Evolutionary conservation across 164 flowering plant species (phyloP), one percentile per base, ranked within the genome.

Genomic region (Litsea cubeba): DNA sequence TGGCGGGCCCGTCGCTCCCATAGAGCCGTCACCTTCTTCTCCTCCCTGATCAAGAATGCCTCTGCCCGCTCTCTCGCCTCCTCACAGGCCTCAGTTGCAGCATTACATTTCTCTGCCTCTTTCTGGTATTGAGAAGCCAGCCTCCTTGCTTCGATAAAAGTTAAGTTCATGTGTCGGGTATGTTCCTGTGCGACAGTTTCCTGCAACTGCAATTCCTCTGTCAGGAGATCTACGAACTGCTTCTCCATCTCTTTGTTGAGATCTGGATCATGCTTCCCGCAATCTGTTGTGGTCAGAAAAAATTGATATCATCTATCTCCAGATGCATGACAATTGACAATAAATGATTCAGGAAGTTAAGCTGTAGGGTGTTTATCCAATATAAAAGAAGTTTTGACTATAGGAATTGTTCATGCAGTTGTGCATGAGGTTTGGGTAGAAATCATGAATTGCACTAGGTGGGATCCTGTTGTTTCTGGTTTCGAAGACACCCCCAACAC

Each of bases 81-180:
- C 81, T 94, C 97, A 46, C 98, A 94, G 12, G 87, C 90, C 82
- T 94, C 93, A 2, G 94, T 94, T 54, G 98, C 96, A n/a, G 91
- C 78, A 73, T 85, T 92, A 85, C 98, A 94, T 68, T 94, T 94
- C 76, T 94, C 97, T 4, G 91, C 92, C 80, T 94, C 98, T 73
- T 68, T 84, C 69, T 90, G 96, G 84, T 90, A 94, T 76, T 84
- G 90, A n/a, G 88, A 83, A 77, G 91, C 98, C 25, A 88, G 80
- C 74, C 90, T 86, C 81, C 87, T 88, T 3, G 97, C 98, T 78
- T 90, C 97, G 17, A 78, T 76, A 49, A 88, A 82, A 2, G 97
- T 90, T 65, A 81, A 60, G 79, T 94, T 94, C 89, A 87, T 89
- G 72, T 90, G 97, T 70, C 72, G 88, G 12, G 70, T 65, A 58